Percentiles rank a stretch among this genome's conserved stretches.
Conservation (phyloP, 257 asterid genomes). For the Vinca minor region DNA sequence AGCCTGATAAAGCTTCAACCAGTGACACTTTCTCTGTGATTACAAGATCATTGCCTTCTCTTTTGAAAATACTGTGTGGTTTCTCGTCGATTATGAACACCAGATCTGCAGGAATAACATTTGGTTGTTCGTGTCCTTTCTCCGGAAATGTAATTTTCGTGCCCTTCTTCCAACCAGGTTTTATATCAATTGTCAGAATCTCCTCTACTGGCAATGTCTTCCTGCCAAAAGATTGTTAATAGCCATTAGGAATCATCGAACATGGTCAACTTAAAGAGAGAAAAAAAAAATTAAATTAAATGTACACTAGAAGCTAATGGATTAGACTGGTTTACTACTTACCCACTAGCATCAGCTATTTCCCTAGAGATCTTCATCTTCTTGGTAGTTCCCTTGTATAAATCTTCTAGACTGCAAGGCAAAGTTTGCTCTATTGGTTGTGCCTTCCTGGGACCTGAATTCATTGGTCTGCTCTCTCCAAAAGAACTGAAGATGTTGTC, state of each 20-base stretch:
- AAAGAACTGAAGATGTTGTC: constrained; percentile 63
- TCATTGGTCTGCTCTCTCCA: constrained; percentile 41
- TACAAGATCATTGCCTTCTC: constrained; percentile 74
- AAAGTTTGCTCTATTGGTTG: constrained; percentile 58
- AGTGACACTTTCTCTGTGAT: constrained; percentile 43
- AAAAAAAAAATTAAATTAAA: background rate
- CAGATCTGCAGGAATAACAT: constrained; percentile 58
- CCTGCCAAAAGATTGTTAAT: constrained; percentile 33
- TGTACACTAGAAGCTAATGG: background rate
- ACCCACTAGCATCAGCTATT: constrained; percentile 85
- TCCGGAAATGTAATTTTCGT: constrained; percentile 94
- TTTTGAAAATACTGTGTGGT: constrained; percentile 57
- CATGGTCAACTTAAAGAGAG: too few relatives aligned
- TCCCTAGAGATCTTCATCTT: constrained; percentile 89
- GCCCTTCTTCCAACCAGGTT: constrained; percentile 94
- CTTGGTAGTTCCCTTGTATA: constrained; percentile 79
- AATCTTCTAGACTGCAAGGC: constrained; percentile 72
- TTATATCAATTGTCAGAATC: constrained; percentile 57
- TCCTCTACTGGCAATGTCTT: constrained; percentile 64
- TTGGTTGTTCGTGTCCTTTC: constrained; percentile 79
- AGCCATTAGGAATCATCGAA: background rate
- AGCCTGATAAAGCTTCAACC: constrained; percentile 69
- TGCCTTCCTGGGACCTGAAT: constrained; percentile 56
- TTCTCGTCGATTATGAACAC: constrained; percentile 78
- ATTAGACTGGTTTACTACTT: constrained; percentile 15